phyloP scores from a whole-genome alignment of 306 rosid genomes.

The Pyrus betulifolia region DNA sequence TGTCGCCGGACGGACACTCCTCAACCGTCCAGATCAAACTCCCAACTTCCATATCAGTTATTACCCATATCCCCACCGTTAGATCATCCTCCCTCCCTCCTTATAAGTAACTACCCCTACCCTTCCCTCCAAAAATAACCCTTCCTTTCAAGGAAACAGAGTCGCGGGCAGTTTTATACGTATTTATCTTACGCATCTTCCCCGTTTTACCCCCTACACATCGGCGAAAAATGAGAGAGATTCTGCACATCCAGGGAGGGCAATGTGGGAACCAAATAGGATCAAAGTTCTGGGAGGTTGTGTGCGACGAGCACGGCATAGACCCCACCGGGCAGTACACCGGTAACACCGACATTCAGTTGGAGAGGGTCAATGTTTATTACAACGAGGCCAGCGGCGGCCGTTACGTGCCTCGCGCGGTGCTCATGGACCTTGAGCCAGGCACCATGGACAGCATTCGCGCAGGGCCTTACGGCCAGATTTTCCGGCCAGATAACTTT shows the following conservation, averaged over 20 bases:
- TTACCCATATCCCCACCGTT: not conserved
- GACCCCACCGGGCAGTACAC: slow-evolving; percentile 41
- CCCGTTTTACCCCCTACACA: slow-evolving; percentile 1
- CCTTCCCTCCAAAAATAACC: not conserved
- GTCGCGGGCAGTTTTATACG: slow-evolving; percentile 14
- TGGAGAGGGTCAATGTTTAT: slow-evolving; percentile 52
- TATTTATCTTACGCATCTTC: not conserved
- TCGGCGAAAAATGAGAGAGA: slow-evolving; percentile 50
- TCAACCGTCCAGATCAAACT: slow-evolving; percentile 19
- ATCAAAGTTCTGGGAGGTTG: slow-evolving; percentile 60
- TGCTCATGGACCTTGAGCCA: slow-evolving; percentile 76
- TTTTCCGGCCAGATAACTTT: slow-evolving; percentile 65
- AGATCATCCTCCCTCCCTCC: not conserved
- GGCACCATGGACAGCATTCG: slow-evolving; percentile 70
- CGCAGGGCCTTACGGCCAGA: slow-evolving; percentile 56
- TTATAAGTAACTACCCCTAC: slow-evolving; percentile 25
- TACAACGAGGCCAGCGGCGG: slow-evolving; percentile 52
- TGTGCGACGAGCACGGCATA: slow-evolving; percentile 60
- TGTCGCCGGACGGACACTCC: not conserved
- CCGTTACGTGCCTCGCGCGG: slow-evolving; percentile 69
- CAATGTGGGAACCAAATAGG: slow-evolving; percentile 76
- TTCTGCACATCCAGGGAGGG: slow-evolving; percentile 74
- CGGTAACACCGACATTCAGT: slow-evolving; percentile 42
- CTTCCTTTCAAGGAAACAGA: not conserved
- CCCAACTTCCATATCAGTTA: not conserved